Evolutionary conservation across 148 eudicot species (phyloP), one percentile per base, ranked within the genome.

Genomic region (Rhododendron ovatum): DNA sequence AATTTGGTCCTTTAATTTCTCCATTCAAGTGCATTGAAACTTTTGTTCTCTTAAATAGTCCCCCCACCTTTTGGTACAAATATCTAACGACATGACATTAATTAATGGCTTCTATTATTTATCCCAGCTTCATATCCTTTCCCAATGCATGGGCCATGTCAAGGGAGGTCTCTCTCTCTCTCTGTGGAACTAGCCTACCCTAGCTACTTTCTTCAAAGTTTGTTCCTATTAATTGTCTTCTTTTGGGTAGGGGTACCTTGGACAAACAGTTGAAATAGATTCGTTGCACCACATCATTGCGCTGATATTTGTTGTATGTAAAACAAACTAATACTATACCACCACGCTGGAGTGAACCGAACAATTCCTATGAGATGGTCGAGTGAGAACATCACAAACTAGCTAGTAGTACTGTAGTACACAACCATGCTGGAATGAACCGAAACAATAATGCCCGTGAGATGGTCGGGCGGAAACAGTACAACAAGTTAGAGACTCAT

Each of bases 91-190:
- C 24, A 59, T 13, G 78, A 45, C 78, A 6, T 26, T 65, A 30
- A 37, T 37, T 37, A 15, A 41, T 41, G 45, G 57, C 59, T 43
- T 26, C 85, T 15, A 67, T 83, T 83, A 83, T 83, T 83, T 83
- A 9, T 83, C 78, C 85, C 22, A 20, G 41, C 76, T 39, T 22
- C 80, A 77, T 41, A 43, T 63, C 30, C 75, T 48, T 63, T 63
- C 76, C 12, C 61, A 55, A 18, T 41, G 45, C 61, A 37, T 43
- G 47, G 57, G 9, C 82, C 48, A 61, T n/a, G 11, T 53, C 26
- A 5, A 24, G 30, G 45, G 48, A 28, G 13, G 10, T 11, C 59
- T 61, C 55, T 59, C 84, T 82, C 50, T 30, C 30, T 30, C 30
- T 30, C 30, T 30, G 4, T 33, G 83, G 84, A 59, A n/a, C 50